Base-by-base conservation (phyloP, 768 basidiomycete species). In the Amylocystis lapponica region DNA sequence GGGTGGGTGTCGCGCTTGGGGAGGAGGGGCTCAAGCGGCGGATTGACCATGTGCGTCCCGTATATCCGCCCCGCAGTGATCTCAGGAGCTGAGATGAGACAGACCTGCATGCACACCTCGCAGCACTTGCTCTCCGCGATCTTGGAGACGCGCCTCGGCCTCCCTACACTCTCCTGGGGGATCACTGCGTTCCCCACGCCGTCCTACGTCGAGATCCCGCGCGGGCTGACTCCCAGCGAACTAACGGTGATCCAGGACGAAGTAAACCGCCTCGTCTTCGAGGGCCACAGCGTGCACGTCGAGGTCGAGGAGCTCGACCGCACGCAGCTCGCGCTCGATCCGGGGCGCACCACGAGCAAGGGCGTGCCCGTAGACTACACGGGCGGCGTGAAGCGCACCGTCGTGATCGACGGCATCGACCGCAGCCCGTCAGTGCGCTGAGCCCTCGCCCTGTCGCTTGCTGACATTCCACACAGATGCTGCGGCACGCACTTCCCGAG, bases 51-150 rank as follows among this genome's bases (percentile, higher is more conserved):
- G 84, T 82, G 63, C 49, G 79, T 63, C 27, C 5, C 13, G 20
- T 17, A 34, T 31, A 46, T 26, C 16, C n/a, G n/a, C n/a, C n/a
- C n/a, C n/a, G n/a, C n/a, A n/a, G n/a, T n/a, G n/a, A n/a, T n/a
- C n/a, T n/a, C n/a, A n/a, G n/a, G n/a, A n/a, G n/a, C n/a, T n/a
- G n/a, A n/a, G 11, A 10, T 27, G 6, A 20, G 32, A 33, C 51
- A 87, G 83, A 86, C 86, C 83, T 76, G 79, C 13, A 78, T 87
- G 76, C 88, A 92, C 60, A 89, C 87, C 1, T 83, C 83, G 0
- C 89, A 91, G 55, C 89, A 90, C 49, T 70, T 89, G 33, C 74
- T 91, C 19, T 89, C 87, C 12, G 86, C 87, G 1, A 69, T 89
- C n/a, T 69, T 91, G 4, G 86, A 90, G 54, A 68, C 71, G 19